These are phyloP conservation scores for Cytidiella melzeri DNA, from an alignment of 768 basidiomycete genomes.

Conservation along the genomic window DNA sequence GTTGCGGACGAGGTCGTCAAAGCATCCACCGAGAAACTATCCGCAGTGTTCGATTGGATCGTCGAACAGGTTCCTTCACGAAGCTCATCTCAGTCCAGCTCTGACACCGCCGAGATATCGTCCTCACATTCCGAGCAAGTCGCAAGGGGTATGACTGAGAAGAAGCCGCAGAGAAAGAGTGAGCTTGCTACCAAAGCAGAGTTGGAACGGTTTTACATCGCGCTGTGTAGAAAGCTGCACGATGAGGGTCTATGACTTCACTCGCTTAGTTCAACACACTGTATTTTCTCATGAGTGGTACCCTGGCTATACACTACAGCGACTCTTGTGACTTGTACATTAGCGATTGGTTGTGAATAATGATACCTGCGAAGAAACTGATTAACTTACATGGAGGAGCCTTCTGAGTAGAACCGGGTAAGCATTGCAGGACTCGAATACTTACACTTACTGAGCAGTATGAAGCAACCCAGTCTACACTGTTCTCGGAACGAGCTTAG, in stretches of 20 bases:
- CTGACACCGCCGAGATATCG: conserved; percentile 4
- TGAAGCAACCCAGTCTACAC: too few relatives aligned
- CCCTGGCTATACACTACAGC: too few relatives aligned
- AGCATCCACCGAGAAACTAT: conserved; percentile 65
- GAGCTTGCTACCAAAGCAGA: conserved; percentile 66
- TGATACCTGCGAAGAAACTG: too few relatives aligned
- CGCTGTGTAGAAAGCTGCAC: conserved; percentile 82
- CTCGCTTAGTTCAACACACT: too few relatives aligned
- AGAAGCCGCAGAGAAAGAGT: conserved; percentile 20
- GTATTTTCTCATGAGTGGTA: too few relatives aligned
- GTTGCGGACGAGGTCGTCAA: conserved; percentile 50
- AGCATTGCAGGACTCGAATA: too few relatives aligned
- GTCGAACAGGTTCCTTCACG: conserved; percentile 58
- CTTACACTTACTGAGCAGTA: too few relatives aligned
- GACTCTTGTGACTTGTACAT: too few relatives aligned
- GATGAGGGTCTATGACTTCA: conserved; percentile 89
- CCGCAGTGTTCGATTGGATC: conserved; percentile 75
- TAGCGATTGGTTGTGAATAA: too few relatives aligned
- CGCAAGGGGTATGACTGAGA: conserved; percentile 22
- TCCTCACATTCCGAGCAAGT: conserved; percentile 6
- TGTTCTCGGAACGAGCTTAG: too few relatives aligned
- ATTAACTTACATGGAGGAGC: too few relatives aligned
- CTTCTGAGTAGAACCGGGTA: too few relatives aligned
- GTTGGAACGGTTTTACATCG: conserved; percentile 85
- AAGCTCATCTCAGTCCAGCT: conserved; percentile 7